phyloP scores from a whole-genome alignment of 2,329 filamentous ascomycete genomes.

The Orbilia javanica region DNA sequence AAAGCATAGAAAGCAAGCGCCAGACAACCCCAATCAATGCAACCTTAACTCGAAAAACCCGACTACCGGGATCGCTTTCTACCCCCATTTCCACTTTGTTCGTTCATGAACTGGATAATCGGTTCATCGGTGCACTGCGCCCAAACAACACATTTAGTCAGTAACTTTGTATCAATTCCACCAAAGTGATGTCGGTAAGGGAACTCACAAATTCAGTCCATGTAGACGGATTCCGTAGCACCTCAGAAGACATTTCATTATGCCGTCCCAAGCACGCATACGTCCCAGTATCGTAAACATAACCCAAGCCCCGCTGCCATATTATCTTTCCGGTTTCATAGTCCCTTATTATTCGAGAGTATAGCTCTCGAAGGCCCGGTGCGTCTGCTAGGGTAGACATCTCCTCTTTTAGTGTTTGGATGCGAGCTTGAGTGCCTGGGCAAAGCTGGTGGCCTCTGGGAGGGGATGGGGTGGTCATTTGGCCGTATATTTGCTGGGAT shows the following conservation, averaged over 20 bases:
- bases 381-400: slow-evolving; percentile 12
- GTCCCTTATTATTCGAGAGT: slow-evolving; percentile 36
- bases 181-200: background rate
- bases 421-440: slow-evolving; percentile 25
- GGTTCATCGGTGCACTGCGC: slow-evolving; percentile 30
- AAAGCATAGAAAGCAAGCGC: too few species aligned
- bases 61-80: background rate
- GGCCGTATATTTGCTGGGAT: background rate
- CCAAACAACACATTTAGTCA: background rate
- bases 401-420: slow-evolving; percentile 17
- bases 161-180: background rate
- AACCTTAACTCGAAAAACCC: too few species aligned
- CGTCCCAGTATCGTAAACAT: slow-evolving; percentile 22
- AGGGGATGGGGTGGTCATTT: slow-evolving; percentile 2
- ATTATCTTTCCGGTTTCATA: slow-evolving; percentile 38
- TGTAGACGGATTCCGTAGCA: background rate
- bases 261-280: slow-evolving; percentile 10
- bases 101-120: slow-evolving; percentile 12
- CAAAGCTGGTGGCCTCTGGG: background rate
- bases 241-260: slow-evolving; percentile 1
- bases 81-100: background rate
- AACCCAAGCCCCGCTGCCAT: slow-evolving; percentile 29
- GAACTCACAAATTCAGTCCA: slow-evolving; percentile 25
- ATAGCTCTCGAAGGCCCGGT: slow-evolving; percentile 23
- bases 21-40: background rate